Evolutionary conservation across 331 rosid genomes (phyloP).

Genomic region (Prunus yedoensis): DNA sequence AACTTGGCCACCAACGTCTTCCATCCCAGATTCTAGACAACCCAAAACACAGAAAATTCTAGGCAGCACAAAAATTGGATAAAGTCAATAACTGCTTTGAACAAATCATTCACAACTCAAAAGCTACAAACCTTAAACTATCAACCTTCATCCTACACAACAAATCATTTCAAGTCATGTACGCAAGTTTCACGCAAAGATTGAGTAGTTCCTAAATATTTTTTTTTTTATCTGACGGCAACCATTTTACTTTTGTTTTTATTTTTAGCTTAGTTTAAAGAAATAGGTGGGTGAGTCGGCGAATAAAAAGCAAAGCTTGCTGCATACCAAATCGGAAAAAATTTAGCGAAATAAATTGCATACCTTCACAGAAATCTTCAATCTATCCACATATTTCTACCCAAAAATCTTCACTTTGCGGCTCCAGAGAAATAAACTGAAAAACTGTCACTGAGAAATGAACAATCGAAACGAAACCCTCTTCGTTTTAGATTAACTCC

Average conservation of each 20-base stretch:
- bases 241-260: not conserved
- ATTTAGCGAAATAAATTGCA: not conserved
- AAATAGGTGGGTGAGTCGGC: not conserved
- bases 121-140: not conserved
- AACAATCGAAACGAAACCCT: not conserved
- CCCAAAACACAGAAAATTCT: not conserved
- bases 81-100: not conserved
- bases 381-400: not conserved
- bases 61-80: not conserved
- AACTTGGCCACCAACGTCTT: slow-evolving; percentile 58
- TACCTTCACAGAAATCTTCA: slow-evolving; percentile 24
- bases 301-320: not conserved
- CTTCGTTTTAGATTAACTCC: not conserved
- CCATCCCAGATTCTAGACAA: slow-evolving; percentile 44
- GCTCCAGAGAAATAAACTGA: too few relatives aligned
- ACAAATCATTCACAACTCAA: not conserved
- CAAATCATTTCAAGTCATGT: not conserved
- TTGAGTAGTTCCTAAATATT: not conserved
- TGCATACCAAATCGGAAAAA: not conserved
- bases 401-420: not conserved
- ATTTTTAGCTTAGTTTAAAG: not conserved
- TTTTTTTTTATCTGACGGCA: not conserved
- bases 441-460: not conserved
- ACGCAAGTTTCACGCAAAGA: not conserved
- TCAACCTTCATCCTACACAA: not conserved